Conservation (phyloP, 192 early-diverging fungal species). For the Backusella sp. region DNA sequence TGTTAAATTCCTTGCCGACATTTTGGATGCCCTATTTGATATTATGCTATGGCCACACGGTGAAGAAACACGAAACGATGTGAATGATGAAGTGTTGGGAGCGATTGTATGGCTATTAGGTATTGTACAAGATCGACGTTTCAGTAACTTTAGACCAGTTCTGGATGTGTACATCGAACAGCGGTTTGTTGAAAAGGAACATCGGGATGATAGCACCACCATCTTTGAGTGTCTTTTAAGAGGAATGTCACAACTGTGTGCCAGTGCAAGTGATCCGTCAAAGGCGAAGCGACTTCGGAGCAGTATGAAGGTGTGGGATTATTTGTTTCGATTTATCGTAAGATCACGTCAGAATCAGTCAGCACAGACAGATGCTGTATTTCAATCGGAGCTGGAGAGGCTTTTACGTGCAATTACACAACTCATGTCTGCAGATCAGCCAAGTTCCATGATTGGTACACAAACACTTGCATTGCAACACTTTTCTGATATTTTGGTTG, state of each 20-base stretch:
- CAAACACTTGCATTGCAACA: constrained; percentile 58
- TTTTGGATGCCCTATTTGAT: constrained; percentile 63
- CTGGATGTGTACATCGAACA: constrained; percentile 62
- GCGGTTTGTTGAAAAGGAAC: constrained; percentile 35
- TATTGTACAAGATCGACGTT: constrained; percentile 61
- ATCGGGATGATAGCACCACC: not conserved
- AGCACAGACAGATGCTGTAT: constrained; percentile 29
- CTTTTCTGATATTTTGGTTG: constrained; percentile 41
- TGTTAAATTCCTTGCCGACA: constrained; percentile 62
- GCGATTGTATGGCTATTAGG: constrained; percentile 55
- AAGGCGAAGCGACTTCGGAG: constrained; percentile 48
- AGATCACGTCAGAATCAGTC: constrained; percentile 38
- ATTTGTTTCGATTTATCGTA: constrained; percentile 56
- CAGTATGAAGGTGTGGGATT: constrained; percentile 63
- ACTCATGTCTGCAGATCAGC: constrained; percentile 52
- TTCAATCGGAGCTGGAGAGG: constrained; percentile 44
- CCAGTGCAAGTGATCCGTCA: constrained; percentile 28
- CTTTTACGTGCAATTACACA: constrained; percentile 45
- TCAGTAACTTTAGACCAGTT: constrained; percentile 53
- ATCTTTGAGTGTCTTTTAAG: constrained; percentile 41
- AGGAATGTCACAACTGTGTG: constrained; percentile 31
- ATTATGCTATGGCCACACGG: constrained; percentile 42
- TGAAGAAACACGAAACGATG: constrained; percentile 10
- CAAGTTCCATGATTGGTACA: constrained; percentile 53
- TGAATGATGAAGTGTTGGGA: constrained; percentile 48